These are phyloP conservation scores for Cladosporium phlei DNA, from an alignment of 2,329 filamentous ascomycete species.

Conservation along the genomic window DNA sequence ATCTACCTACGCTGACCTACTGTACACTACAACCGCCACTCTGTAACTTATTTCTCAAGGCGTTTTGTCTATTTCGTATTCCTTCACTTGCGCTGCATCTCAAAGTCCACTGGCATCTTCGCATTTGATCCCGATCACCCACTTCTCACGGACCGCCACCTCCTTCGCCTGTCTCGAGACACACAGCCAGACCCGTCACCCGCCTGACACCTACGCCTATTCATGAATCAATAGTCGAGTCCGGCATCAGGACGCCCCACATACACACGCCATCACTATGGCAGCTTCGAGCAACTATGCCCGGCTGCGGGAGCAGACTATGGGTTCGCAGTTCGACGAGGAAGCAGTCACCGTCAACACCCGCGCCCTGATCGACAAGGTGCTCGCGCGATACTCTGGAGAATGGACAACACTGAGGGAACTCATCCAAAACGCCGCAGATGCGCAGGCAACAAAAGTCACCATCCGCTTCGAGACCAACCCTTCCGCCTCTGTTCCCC, in stretches of 20 bases:
- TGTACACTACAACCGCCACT: no score
- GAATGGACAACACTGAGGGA: constrained; percentile 88
- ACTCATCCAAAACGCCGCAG: constrained; percentile 96
- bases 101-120: no score
- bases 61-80: neutral
- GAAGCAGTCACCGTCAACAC: constrained; percentile 98
- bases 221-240: neutral
- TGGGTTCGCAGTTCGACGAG: constrained; percentile 82
- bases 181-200: neutral
- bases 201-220: neutral
- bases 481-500: constrained; percentile 72
- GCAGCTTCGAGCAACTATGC: constrained; percentile 27
- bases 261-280: constrained; percentile 15
- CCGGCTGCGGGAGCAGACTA: constrained; percentile 72
- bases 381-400: constrained; percentile 90
- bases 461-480: constrained; percentile 88
- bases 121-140: no score
- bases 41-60: neutral
- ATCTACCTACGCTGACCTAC: no score
- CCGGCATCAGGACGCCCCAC: neutral
- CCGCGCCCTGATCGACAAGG: constrained; percentile 93
- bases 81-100: neutral
- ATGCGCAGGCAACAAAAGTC: constrained; percentile 85
- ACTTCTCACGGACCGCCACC: constrained; percentile 13
- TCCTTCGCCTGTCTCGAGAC: neutral